phyloP scores from a whole-genome alignment of 139 green algal genomes.

The Chlamydomonas urium region DNA sequence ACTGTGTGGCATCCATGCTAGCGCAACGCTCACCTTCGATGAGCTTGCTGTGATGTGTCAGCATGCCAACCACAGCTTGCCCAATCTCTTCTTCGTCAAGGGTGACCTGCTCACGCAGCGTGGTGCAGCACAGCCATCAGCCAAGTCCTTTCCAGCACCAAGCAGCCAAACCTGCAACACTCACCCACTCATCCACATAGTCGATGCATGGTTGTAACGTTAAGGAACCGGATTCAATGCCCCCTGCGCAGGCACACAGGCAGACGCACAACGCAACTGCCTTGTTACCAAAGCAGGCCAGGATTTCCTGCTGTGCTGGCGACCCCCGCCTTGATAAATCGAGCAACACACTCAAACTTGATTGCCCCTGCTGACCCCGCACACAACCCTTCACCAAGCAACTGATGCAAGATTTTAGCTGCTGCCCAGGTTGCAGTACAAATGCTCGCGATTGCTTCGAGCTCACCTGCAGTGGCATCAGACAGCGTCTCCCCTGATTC shows the following conservation, averaged over 20 bases:
- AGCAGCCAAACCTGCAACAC: too few relatives aligned
- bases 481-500: slow-evolving; percentile 41
- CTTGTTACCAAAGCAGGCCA: background rate
- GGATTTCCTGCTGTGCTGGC: too few relatives aligned
- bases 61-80: slow-evolving; percentile 41
- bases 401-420: too few relatives aligned
- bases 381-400: too few relatives aligned
- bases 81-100: slow-evolving; percentile 65
- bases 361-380: too few relatives aligned
- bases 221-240: slow-evolving; percentile 44
- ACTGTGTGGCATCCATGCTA: too few relatives aligned
- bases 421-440: too few relatives aligned
- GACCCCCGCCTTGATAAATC: too few relatives aligned
- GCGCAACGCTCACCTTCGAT: slow-evolving; percentile 45
- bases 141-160: too few relatives aligned
- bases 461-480: slow-evolving; percentile 43
- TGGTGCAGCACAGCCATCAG: background rate
- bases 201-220: slow-evolving; percentile 47
- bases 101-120: slow-evolving; percentile 13
- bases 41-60: slow-evolving; percentile 36
- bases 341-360: too few relatives aligned
- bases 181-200: slow-evolving; percentile 58
- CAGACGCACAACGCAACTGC: background rate
- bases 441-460: too few relatives aligned
- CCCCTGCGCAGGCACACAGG: slow-evolving; percentile 30